Evolutionary conservation across 2,329 filamentous ascomycete species (phyloP).

Genomic region (Trichoderma sp.): DNA sequence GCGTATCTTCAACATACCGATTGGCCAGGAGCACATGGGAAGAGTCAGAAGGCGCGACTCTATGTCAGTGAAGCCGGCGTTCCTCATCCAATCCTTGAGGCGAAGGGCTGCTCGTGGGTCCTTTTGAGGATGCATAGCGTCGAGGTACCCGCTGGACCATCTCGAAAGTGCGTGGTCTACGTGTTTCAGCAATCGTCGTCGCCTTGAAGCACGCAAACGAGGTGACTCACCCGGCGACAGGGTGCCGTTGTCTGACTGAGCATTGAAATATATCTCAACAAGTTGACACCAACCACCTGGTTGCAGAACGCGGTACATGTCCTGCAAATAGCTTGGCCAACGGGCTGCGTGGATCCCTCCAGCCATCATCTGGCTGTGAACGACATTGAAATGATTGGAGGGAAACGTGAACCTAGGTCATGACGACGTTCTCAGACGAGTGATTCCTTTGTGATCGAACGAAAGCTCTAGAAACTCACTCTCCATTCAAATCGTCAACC

Average conservation of each 20-base stretch:
- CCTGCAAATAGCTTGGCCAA: slow-evolving; percentile 75
- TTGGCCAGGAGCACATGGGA: slow-evolving; percentile 71
- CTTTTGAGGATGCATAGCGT: slow-evolving; percentile 64
- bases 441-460: not conserved
- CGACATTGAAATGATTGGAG: slow-evolving; percentile 74
- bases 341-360: slow-evolving; percentile 71
- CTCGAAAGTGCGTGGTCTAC: slow-evolving; percentile 64
- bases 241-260: slow-evolving; percentile 84
- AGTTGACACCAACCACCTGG: slow-evolving; percentile 85
- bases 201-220: not conserved
- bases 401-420: slow-evolving; percentile 64
- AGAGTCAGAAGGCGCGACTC: slow-evolving; percentile 66
- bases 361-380: slow-evolving; percentile 75
- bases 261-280: slow-evolving; percentile 83
- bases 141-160: slow-evolving; percentile 68
- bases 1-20: slow-evolving; percentile 49
- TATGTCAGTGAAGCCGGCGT: slow-evolving; percentile 68
- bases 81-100: slow-evolving; percentile 59
- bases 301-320: slow-evolving; percentile 71
- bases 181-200: not conserved
- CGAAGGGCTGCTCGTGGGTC: slow-evolving; percentile 66
- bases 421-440: not conserved
- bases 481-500: slow-evolving; percentile 70
- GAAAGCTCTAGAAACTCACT: slow-evolving; percentile 43
- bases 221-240: slow-evolving; percentile 59